Evolutionary conservation across 176 grass and related monocot genomes (phyloP), one percentile per base, ranked within the genome.

Genomic region (Carex littledalei): DNA sequence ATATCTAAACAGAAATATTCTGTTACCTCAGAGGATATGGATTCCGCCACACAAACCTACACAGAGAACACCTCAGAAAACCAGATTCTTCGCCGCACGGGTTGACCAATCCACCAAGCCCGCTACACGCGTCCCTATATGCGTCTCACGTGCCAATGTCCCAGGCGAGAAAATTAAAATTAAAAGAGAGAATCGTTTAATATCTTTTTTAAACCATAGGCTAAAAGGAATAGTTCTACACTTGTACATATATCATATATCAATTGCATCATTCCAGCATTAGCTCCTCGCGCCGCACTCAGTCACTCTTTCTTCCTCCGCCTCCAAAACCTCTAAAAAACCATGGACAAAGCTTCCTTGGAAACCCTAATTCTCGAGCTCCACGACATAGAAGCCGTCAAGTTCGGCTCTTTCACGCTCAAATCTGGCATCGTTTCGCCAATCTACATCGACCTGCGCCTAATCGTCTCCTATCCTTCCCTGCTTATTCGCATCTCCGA

Each of bases 361-460:
- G 95, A 98, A 45, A 0, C 83, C 6, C 86, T 98, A 22, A 93
- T 98, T 70, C 79, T 93, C 56, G 93, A 94, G 52, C 95, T 94
- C 37, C 88, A 98, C 88, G 89, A 89, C 74, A 98, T 98, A 84
- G 92, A 93, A 87, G 91, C 88, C 29, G 85, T 98, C 10, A 94
- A 98, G 82, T 63, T 98, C 34, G 95, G 95, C 70, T 84, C 88
- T 79, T 98, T 98, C 86, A 92, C 89, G 37, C 95, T 98, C 85
- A 98, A 98, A 79, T 98, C 95, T 18, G 91, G 95, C 86, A 94
- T 98, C 86, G 87, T 87, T 57, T 98, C 95, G 34, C 95, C 95
- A 59, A 94, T 98, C 92, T 98, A 98, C 89, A 89, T 98, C 86
- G 95, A 98, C 87, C 92, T 98, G 54, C 95, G 95, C 82, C 79